Evolutionary conservation across 192 early-diverging fungal genomes (phyloP).

Genomic region (Helicostylum pulchrum): DNA sequence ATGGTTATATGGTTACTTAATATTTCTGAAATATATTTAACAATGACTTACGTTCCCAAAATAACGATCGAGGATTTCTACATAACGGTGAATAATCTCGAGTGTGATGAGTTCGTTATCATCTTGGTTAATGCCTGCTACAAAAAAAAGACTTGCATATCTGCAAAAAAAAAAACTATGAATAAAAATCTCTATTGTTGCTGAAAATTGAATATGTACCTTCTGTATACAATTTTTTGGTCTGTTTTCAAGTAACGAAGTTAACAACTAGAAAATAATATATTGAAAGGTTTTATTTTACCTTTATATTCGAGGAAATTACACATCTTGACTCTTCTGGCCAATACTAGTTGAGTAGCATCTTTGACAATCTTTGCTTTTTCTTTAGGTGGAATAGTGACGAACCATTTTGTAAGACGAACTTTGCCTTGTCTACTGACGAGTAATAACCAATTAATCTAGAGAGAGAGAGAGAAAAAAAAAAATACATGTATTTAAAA

Average conservation of each 20-base stretch:
- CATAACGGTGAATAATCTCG: constrained; percentile 97
- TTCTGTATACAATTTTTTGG: constrained; percentile 60
- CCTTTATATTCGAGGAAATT: constrained; percentile 98
- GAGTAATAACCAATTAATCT: constrained; percentile 77
- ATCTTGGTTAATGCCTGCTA: constrained; percentile 86
- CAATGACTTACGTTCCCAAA: constrained; percentile 79
- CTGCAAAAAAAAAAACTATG: constrained; percentile 34
- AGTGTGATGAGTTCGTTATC: constrained; percentile 95
- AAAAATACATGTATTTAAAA: background rate
- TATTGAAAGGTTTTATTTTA: constrained; percentile 15
- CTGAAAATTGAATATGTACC: constrained; percentile 29
- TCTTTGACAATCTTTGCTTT: constrained; percentile 95
- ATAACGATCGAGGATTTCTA: constrained; percentile 95
- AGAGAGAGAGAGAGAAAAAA: background rate
- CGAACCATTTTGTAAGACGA: constrained; percentile 81
- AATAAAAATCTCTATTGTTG: background rate
- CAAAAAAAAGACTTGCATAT: constrained; percentile 96
- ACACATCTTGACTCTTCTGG: constrained; percentile 91
- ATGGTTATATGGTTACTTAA: background rate
- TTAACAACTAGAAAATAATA: background rate
- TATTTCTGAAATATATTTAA: background rate
- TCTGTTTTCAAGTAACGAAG: constrained; percentile 32
- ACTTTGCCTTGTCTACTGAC: constrained; percentile 83
- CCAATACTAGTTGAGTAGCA: constrained; percentile 83
- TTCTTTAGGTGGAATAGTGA: constrained; percentile 78